phyloP scores from a whole-genome alignment of 345 rosid genomes.

The Kandelia obovata region DNA sequence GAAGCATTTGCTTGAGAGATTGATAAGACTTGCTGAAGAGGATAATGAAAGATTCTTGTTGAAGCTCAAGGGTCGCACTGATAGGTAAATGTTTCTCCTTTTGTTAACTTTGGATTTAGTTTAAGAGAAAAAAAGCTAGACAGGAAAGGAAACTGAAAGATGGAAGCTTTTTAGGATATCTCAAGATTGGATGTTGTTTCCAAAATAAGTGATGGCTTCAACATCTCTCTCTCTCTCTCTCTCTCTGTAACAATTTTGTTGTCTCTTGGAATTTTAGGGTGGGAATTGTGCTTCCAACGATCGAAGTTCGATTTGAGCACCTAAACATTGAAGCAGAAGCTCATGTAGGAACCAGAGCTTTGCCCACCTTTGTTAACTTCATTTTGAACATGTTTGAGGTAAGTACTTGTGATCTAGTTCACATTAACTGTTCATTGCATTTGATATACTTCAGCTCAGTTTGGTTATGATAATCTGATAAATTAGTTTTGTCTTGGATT shows the following conservation, averaged over 20 bases:
- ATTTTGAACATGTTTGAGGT: slow-evolving; percentile 45
- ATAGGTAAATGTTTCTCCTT: slow-evolving; percentile 2
- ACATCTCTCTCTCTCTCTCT: no score
- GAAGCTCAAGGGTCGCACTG: slow-evolving; percentile 14
- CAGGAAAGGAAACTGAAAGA: no score
- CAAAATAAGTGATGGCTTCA: neutral
- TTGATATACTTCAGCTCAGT: no score
- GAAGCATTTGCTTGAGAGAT: slow-evolving; percentile 12
- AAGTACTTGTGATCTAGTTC: neutral
- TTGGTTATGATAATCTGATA: neutral
- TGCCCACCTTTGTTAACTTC: slow-evolving; percentile 55
- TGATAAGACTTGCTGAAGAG: slow-evolving; percentile 13
- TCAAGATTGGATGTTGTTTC: no score
- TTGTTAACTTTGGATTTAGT: neutral
- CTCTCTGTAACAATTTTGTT: neutral
- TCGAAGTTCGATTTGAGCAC: slow-evolving; percentile 50
- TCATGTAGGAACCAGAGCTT: slow-evolving; percentile 57
- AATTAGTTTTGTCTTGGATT: neutral
- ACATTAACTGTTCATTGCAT: no score
- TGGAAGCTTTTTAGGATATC: no score
- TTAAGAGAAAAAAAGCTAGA: no score
- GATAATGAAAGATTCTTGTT: slow-evolving; percentile 19
- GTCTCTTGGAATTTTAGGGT: slow-evolving; percentile 32
- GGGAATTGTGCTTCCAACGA: slow-evolving; percentile 41
- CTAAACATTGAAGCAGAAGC: slow-evolving; percentile 51